Evolutionary conservation across 257 asterid genomes (phyloP), one percentile per base, ranked within the genome.

Genomic region (Solanum virginianum): DNA sequence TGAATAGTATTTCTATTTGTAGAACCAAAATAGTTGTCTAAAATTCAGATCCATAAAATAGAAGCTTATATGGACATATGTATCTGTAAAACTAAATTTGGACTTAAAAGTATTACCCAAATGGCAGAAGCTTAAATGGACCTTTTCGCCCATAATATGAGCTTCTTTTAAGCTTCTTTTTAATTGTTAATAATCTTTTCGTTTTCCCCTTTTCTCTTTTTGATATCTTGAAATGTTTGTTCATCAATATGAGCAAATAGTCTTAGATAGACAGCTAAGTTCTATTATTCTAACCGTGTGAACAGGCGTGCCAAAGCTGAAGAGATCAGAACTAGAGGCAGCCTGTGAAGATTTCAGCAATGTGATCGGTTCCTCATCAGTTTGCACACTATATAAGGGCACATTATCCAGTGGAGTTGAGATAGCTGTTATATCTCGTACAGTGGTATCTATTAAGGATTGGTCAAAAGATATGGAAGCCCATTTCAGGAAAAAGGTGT

Each of bases 281-380:
- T 79, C 4, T 53, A 16, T 79, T 49, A 79, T 79, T 53, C 29
- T 29, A 26, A 53, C 41, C 17, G 0, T 41, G 29, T 79, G 16
- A 79, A 53, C 83, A 95, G 99, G 99, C 54, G 97, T 95, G 83
- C 98, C 97, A 49, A 94, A 92, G 84, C 95, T 95, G 59, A 95
- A 88, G 87, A 91, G 98, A 90, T 85, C 92, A 47, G 98, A 95
- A 89, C 93, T 95, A 77, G 95, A 87, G 87, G 89, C 91, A 53
- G 98, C 98, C 70, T 95, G 98, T 92, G 98, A 95, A 91, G 97
- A 92, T 87, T 95, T 95, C 88, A 95, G 98, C 87, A 95, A 95
- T 41, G 98, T 95, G 60, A 92, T 95, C 54, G 97, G 97, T 77
- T 87, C 97, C 12, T 87, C 92, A 12, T 85, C 97, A 0, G 87